Evolutionary conservation across 2,329 filamentous ascomycete species (phyloP), one percentile per base, ranked within the genome.

Genomic region (Ilyonectria mors-panacis): DNA sequence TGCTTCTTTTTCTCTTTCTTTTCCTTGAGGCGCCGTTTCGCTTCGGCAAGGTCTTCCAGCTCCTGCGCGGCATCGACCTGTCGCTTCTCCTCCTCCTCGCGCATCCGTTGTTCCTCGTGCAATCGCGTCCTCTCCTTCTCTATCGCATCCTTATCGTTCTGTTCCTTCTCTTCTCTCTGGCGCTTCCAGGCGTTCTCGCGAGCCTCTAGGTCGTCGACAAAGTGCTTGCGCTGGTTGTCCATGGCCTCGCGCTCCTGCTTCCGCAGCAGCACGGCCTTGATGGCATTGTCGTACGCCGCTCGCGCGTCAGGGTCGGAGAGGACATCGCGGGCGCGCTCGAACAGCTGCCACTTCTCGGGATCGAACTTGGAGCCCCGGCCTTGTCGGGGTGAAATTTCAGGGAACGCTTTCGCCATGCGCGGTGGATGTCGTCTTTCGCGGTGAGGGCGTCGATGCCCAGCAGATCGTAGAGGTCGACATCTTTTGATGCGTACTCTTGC

Each of bases 361-460:
- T 96, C 94, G 74, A 92, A 94, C 42, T 87, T 84, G 59, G 88
- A 89, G 70, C 91, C 89, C 91, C 89, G 62, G 95, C 91, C 83
- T 98, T 97, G 86, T 98, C 95, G 1, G 95, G 95, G 80, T 98
- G 95, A 84, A 95, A 94, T 77, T 94, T 94, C n/a, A 97, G 85
- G 4, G 94, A 94, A 33, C 92, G 91, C 75, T 93, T 93, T 66
- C 94, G 90, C 85, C 95, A 98, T 50, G 94, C 94, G 72, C 92
- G 91, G 70, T 93, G 91, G 75, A 97, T 92, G 69, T 94, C 92
- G n/a, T 89, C 83, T 63, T 92, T 91, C 21, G 86, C 82, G 0
- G 91, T 89, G 19, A 90, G 86, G 21, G 89, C 85, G 63, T 89
- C 84, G 56, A 96, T 85, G 62, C 87, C 88, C 17, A 97, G 88